A percentile compares a stretch with the other conserved stretches of the same genome.
Evolutionary conservation across 345 rosid species (phyloP).

Genomic region (Arabidopsis arenosa): DNA sequence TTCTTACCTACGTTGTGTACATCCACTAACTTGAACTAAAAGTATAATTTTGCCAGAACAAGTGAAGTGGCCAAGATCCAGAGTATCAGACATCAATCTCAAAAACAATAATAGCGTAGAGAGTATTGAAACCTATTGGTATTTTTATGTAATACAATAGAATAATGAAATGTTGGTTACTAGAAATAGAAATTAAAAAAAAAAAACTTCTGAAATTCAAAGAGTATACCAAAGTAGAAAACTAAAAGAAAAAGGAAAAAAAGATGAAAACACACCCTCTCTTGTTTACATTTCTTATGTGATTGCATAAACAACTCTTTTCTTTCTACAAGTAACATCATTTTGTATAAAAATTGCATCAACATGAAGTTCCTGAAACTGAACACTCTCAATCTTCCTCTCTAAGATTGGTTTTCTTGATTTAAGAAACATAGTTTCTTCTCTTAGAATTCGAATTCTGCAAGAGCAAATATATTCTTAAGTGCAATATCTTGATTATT

Average conservation of each 20-base stretch:
- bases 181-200: not conserved
- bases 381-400: slow-evolving; percentile 10
- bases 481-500: not conserved
- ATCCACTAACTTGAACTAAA: not conserved
- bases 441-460: slow-evolving; percentile 59
- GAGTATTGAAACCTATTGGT: not conserved
- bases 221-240: slow-evolving; percentile 12
- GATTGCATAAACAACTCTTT: not conserved
- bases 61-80: no score
- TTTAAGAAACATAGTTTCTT: slow-evolving; percentile 59
- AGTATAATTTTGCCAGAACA: no score
- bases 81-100: not conserved
- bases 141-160: not conserved
- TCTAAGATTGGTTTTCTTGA: slow-evolving; percentile 16
- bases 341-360: slow-evolving; percentile 15
- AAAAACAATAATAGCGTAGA: not conserved
- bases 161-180: not conserved
- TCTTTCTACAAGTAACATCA: slow-evolving; percentile 19
- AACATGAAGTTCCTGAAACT: slow-evolving; percentile 28
- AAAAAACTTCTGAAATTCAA: not conserved
- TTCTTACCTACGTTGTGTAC: not conserved
- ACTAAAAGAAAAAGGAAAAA: not conserved
- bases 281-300: slow-evolving; percentile 32
- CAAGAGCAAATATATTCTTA: slow-evolving; percentile 9
- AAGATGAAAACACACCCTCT: not conserved